phyloP scores from a whole-genome alignment of 495 filamentous ascomycete species.

The Annulohypoxylon bovei region DNA sequence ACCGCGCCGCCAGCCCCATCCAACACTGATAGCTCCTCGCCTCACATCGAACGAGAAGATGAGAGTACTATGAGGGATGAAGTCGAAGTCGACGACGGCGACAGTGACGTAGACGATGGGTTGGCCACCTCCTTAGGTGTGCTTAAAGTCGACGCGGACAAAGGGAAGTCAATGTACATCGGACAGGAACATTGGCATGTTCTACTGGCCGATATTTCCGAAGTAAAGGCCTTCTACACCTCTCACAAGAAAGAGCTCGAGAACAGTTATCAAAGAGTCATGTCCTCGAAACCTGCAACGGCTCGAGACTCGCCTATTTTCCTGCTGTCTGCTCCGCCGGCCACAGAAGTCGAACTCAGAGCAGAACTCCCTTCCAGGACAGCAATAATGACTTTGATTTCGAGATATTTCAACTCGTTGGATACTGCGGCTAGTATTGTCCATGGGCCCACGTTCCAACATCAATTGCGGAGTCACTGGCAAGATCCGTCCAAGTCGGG shows the following conservation, averaged over 20 bases:
- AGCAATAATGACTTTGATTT: conserved; percentile 82
- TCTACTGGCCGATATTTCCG: conserved; percentile 87
- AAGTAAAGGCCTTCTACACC: conserved; percentile 90
- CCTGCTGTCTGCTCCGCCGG: conserved; percentile 76
- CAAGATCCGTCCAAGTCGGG: conserved; percentile 80
- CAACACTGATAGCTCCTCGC: conserved; percentile 69
- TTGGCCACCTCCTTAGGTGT: conserved; percentile 86
- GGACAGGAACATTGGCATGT: conserved; percentile 92
- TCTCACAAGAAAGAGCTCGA: conserved; percentile 66
- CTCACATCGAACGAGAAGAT: conserved; percentile 69
- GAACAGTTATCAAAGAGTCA: conserved; percentile 68
- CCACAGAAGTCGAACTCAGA: conserved; percentile 78
- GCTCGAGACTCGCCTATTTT: conserved; percentile 73
- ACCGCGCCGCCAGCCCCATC: conserved; percentile 72
- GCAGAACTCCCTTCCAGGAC: conserved; percentile 81
- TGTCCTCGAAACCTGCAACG: conserved; percentile 67
- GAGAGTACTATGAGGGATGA: conserved; percentile 58
- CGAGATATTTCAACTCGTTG: conserved; percentile 71
- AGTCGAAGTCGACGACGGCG: conserved; percentile 65
- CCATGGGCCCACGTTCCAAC: conserved; percentile 86
- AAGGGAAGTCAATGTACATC: conserved; percentile 82
- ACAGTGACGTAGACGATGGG: conserved; percentile 85
- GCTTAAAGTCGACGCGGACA: conserved; percentile 85
- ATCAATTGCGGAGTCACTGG: conserved; percentile 90
- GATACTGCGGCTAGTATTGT: conserved; percentile 73